Evolutionary conservation across 352 stramenopile genomes (phyloP), one percentile per base, ranked within the genome.

Genomic region (Globisporangium recalcitrans): DNA sequence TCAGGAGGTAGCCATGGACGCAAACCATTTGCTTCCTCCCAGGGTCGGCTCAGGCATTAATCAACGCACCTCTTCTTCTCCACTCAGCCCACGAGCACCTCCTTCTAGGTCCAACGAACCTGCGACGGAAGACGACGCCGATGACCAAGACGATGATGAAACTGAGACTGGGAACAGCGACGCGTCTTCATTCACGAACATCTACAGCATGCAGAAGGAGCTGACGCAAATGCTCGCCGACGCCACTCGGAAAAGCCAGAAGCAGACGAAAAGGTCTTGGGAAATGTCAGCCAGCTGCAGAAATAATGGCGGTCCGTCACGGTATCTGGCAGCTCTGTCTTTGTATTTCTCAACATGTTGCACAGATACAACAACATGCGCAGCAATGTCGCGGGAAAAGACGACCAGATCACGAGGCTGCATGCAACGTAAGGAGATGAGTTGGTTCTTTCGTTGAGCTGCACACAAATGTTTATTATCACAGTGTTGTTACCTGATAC

Each of bases 211-310:
- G 24, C 63, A 82, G 53, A 60, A 58, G 26, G 66, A 84, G 62
- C 52, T 71, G 44, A 49, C 76, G 4, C 52, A 67, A 27, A 78
- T 82, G 69, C 63, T 84, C 9, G 62, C 58, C 21, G 71, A 73
- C 27, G 70, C 75, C 24, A 74, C 72, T n/a, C 67, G 62, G 38
- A 73, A 61, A 34, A 76, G 46, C 27, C 58, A 79, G 32, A 78
- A 71, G 52, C 77, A 85, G 62, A 76, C 80, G 34, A 66, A 70
- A 53, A 71, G 73, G 68, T 87, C 38, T 46, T 44, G 31, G 31
- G 31, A 36, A 14, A 10, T 36, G 10, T 10, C 31, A 36, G 1
- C 9, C 9, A 36, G 31, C 31, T 8, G 6, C 31, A 36, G 31
- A 36, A 36, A 10, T n/a, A n/a, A 10, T 36, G 31, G 31, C 10